Evolutionary conservation across 2,329 filamentous ascomycete species (phyloP).

Genomic region (Botrytis sinoallii): DNA sequence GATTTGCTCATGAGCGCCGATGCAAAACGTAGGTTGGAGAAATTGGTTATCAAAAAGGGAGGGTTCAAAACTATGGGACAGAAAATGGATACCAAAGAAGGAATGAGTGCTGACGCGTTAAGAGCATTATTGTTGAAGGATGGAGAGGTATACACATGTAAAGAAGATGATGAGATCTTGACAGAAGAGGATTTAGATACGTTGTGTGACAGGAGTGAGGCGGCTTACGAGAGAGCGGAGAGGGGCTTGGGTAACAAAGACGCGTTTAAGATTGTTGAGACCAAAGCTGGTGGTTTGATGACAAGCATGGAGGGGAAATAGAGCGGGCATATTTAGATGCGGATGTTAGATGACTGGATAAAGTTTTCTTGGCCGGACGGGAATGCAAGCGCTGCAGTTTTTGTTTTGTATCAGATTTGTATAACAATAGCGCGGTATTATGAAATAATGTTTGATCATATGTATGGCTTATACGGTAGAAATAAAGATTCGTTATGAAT

Average conservation of each 20-base stretch:
- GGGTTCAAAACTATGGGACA: constrained; percentile 70
- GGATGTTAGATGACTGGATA: not conserved
- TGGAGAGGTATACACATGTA: constrained; percentile 61
- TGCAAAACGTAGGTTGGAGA: constrained; percentile 86
- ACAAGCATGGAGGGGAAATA: constrained; percentile 27
- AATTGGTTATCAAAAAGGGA: constrained; percentile 93
- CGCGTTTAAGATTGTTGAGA: constrained; percentile 76
- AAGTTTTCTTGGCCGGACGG: not conserved
- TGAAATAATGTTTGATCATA: constrained; percentile 2
- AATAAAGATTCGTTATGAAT: not conserved
- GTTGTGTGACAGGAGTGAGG: constrained; percentile 68
- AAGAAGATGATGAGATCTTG: constrained; percentile 63
- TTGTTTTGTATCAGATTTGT: constrained; percentile 8
- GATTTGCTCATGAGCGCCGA: constrained; percentile 82
- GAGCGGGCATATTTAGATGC: not conserved
- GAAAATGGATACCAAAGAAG: constrained; percentile 51
- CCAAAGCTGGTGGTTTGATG: constrained; percentile 50
- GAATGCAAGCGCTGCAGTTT: not conserved
- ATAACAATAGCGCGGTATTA: not conserved
- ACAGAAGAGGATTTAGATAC: constrained; percentile 73
- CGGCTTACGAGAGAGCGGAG: constrained; percentile 67
- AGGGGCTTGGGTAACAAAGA: constrained; percentile 71
- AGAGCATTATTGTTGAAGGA: constrained; percentile 65
- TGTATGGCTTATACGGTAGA: not conserved
- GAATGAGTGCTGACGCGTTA: constrained; percentile 58